Conservation (phyloP, 2,329 filamentous ascomycete species). For the Calycina marina region DNA sequence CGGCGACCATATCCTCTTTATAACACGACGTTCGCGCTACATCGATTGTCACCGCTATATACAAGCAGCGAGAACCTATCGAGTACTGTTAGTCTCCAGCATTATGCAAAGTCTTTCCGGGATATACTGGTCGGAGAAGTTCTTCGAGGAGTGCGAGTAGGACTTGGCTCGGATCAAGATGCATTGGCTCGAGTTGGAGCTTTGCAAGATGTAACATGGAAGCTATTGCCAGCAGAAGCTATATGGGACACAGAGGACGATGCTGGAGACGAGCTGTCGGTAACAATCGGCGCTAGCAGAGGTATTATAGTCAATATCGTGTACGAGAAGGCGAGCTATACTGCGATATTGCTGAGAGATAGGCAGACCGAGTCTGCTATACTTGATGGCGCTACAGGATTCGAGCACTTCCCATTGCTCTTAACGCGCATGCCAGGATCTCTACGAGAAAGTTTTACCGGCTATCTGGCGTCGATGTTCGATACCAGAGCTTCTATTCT, state of each 20-base stretch:
- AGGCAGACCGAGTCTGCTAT: slow-evolving; percentile 6
- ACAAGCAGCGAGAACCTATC: slow-evolving; percentile 23
- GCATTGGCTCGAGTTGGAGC: slow-evolving; percentile 24
- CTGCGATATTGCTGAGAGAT: slow-evolving; percentile 15
- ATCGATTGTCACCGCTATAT: slow-evolving; percentile 32
- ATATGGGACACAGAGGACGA: slow-evolving; percentile 15
- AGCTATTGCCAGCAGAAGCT: slow-evolving; percentile 26
- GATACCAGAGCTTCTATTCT: slow-evolving; percentile 27
- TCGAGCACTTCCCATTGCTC: slow-evolving; percentile 29
- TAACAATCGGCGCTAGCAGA: slow-evolving; percentile 7
- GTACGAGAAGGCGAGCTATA: slow-evolving; percentile 20
- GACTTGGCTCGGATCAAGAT: slow-evolving; percentile 23
- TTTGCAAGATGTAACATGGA: slow-evolving; percentile 29
- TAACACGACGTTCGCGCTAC: slow-evolving; percentile 28
- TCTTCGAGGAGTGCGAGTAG: slow-evolving; percentile 30
- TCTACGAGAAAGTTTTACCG: slow-evolving; percentile 27
- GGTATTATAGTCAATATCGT: slow-evolving; percentile 16
- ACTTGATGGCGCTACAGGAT: slow-evolving; percentile 14
- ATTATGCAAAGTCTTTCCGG: slow-evolving; percentile 26
- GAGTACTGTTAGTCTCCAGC: slow-evolving; percentile 20
- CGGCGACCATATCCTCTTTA: slow-evolving; percentile 29
- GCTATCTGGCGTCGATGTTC: slow-evolving; percentile 29
- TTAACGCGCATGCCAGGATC: slow-evolving; percentile 30
- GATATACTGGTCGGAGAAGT: slow-evolving; percentile 30
- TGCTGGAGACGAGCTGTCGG: slow-evolving; percentile 5